Evolutionary conservation across 805 yeast species (phyloP).

Genomic region (Wickerhamomyces silvicola): DNA sequence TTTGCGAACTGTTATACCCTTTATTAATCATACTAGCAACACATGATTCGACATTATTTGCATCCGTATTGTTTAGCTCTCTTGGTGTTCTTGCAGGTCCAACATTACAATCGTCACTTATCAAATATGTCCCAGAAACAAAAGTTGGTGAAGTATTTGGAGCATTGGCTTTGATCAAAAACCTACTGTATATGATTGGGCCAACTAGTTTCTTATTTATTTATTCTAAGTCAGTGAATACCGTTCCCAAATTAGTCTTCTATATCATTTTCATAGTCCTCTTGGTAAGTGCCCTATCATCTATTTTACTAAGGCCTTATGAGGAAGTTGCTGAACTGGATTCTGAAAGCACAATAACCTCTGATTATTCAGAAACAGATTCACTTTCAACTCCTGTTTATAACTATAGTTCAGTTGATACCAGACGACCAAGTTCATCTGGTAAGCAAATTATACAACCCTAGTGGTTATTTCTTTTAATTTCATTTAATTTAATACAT

Average conservation of each 20-base stretch:
- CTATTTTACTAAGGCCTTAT: constrained; percentile 14
- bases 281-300: constrained; percentile 9
- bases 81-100: constrained; percentile 51
- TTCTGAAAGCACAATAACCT: too few species aligned
- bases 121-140: constrained; percentile 54
- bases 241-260: constrained; percentile 33
- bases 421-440: too few species aligned
- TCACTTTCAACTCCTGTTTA: background rate
- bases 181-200: constrained; percentile 36
- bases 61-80: constrained; percentile 33
- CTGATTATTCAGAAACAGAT: background rate
- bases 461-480: too few species aligned
- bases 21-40: constrained; percentile 28
- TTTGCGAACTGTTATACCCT: constrained; percentile 34
- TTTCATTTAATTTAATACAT: too few species aligned
- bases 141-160: constrained; percentile 70
- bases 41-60: constrained; percentile 24
- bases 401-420: too few species aligned
- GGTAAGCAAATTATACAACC: too few species aligned
- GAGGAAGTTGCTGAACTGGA: constrained; percentile 4
- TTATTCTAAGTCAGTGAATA: constrained; percentile 38
- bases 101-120: constrained; percentile 48
- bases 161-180: constrained; percentile 55
- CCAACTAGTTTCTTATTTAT: constrained; percentile 44
- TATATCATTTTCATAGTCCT: constrained; percentile 19